These are phyloP conservation scores for Fulvia fulva DNA, from an alignment of 2,329 filamentous ascomycete species.

Conservation along the genomic window DNA sequence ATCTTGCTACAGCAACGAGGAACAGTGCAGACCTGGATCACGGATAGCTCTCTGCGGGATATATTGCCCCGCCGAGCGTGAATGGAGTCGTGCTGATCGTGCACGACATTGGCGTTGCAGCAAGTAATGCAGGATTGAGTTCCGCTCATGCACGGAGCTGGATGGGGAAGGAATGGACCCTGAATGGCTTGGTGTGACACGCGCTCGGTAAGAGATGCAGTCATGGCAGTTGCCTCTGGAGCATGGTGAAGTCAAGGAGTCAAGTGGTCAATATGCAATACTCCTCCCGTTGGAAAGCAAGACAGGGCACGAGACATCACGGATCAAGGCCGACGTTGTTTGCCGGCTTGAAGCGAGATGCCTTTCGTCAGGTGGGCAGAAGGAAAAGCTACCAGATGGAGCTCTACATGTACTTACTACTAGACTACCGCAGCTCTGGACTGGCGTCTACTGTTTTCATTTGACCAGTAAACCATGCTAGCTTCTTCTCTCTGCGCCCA, in stretches of 20 bases:
- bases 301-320: too few relatives aligned
- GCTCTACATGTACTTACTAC: neutral
- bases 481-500: neutral
- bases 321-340: neutral
- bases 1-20: too few relatives aligned
- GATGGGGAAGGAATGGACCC: neutral
- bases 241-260: neutral
- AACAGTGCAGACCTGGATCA: neutral
- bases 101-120: neutral
- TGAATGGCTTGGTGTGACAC: neutral
- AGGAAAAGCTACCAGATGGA: neutral
- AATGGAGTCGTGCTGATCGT: neutral
- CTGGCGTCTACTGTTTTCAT: neutral
- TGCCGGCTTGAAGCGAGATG: neutral
- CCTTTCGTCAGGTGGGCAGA: neutral
- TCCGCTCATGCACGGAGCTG: neutral
- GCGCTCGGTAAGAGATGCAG: neutral
- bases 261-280: too few relatives aligned
- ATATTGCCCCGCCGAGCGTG: neutral
- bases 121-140: neutral
- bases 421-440: neutral
- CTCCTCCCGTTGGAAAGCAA: too few relatives aligned
- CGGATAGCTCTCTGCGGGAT: neutral
- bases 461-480: neutral
- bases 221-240: too few relatives aligned